Base-by-base conservation (phyloP, 2,329 filamentous ascomycete species). In the Nemania abortiva region DNA sequence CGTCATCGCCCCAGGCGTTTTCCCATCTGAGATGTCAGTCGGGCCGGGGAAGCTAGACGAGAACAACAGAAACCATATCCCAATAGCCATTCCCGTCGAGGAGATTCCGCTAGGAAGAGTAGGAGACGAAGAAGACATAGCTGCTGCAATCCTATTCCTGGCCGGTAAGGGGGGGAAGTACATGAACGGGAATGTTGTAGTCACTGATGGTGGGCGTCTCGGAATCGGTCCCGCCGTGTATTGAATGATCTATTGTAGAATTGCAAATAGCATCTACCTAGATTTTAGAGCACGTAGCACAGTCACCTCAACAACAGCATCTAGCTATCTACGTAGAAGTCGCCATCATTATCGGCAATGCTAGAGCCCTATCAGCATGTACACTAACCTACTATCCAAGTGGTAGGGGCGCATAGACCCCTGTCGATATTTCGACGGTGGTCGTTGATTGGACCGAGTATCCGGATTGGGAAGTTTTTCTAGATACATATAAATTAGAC, bases 61-160 rank as follows among this genome's bases (percentile, higher is more conserved):
- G 47, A 66, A 54, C 11, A 70, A 66, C 34, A 66, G 54, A 29
- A 70, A 66, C 29, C 63, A 66, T 66, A 66, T 63, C 58, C 55
- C 65, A 0, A 59, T 63, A 6, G 42, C 57, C 34, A 62, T 66
- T 37, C 63, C 67, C 3, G 56, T 58, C 4, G 55, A 70, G 31
- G 68, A 70, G 52, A 64, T 68, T 62, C 64, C 65, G 6, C 45
- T 65, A 18, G 68, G 65, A 7, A 64, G 62, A 50, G 65, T 29
- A 2, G 69, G 69, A 10, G 66, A 69, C 34, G 69, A 70, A 54
- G 69, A 70, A 52, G 66, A 70, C 22, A 70, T 70, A 29, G 69
- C 65, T 54, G 65, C 65, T 2, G 66, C 69, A 42, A 68, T 70
- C 29, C 55, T 70, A 13, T 70, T 71, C 24, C 63, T 71, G 56